Base-by-base conservation (phyloP, 179 eudicot genomes). In the Vitellaria paradoxa region DNA sequence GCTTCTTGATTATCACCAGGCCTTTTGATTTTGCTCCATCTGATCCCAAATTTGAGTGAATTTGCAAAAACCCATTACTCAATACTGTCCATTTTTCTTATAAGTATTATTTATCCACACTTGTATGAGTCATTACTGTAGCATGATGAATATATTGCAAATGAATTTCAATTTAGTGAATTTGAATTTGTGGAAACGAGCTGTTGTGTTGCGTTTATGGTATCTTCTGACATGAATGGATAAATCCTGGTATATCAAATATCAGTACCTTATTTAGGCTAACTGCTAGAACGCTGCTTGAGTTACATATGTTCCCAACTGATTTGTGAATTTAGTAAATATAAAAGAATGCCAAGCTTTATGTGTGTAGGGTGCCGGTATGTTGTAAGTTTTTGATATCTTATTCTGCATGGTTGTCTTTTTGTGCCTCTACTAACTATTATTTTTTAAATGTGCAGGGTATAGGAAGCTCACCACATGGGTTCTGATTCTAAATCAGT, bases 401-500 rank as follows among this genome's bases (percentile, higher is more conserved):
- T 61, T 23, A 21, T 61, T 61, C 37, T 7, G 23, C n/a, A n/a
- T 9, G 9, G 9, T 45, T 45, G 30, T n/a, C 11, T 47, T 40
- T 73, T 7, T 23, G 30, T 76, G 52, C 52, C 37, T 30, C 20
- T 18, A 18, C 30, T 37, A 66, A 42, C 30, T 23, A 20, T 52
- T 18, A 17, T 11, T 49, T 5, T 74, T 56, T 30, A 14, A 26
- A 13, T 9, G 13, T 78, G 50, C 75, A 64, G 78, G 76, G 79
- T 55, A 55, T 66, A 30, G 77, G 52, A 65, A 82, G 50, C 30
- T 55, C 26, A 47, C 45, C 55, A n/a, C 72, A 96, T 96, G 99
- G 96, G 93, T 82, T 90, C 99, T 60, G 86, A 87, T 82, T 86
- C 98, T 42, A 88, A 89, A 72, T 85, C 93, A 80, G 93, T 88